A percentile compares a stretch with the other conserved stretches of the same genome.
phyloP scores from a whole-genome alignment of 2,329 filamentous ascomycete species.

The Dothistroma pini region DNA sequence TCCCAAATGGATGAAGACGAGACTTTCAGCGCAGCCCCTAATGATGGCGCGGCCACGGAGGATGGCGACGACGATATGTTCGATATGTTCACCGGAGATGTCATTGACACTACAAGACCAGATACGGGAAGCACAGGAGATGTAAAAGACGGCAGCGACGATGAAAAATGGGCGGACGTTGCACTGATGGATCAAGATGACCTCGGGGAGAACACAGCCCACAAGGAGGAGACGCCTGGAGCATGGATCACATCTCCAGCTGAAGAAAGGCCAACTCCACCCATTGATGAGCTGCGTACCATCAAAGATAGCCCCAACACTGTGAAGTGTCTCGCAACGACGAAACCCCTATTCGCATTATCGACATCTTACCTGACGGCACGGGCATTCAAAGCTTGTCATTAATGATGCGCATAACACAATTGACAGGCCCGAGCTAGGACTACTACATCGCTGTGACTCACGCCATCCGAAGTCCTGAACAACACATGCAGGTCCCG shows the following conservation, averaged over 20 bases:
- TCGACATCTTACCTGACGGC: not conserved
- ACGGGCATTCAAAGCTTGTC: not conserved
- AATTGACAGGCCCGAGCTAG: not conserved
- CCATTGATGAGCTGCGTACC: not conserved
- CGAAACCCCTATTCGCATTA: not conserved
- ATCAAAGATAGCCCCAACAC: not conserved
- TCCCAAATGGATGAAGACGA: not conserved
- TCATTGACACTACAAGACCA: not conserved
- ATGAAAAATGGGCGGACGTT: not conserved
- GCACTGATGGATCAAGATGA: not conserved
- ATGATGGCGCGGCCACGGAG: not conserved
- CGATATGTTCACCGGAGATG: not conserved
- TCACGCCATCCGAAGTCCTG: not conserved
- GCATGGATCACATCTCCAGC: not conserved
- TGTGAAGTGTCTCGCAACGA: too few species aligned
- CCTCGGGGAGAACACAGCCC: not conserved
- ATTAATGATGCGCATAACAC: not conserved
- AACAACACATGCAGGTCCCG: not conserved
- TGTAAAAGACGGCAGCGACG: not conserved
- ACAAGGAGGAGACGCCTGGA: not conserved
- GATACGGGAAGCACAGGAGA: too few species aligned
- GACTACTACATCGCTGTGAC: not conserved
- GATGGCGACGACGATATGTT: constrained; percentile 1
- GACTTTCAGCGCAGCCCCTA: not conserved
- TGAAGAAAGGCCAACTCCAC: not conserved